These are phyloP conservation scores for Leccinellum luteum DNA, from an alignment of 768 basidiomycete species.

Conservation along the genomic window DNA sequence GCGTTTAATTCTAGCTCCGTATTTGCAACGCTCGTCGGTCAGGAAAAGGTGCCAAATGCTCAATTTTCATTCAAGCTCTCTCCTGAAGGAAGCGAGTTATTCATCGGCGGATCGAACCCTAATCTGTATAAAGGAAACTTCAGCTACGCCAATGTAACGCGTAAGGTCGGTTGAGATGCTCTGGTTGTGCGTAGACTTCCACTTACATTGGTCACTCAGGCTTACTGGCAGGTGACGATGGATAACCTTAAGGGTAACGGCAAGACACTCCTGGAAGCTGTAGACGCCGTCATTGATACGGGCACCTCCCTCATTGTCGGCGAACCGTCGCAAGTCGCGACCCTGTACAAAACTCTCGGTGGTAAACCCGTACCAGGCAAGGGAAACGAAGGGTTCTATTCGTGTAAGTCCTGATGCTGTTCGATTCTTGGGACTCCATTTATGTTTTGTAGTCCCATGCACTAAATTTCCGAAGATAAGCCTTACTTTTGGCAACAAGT, in stretches of 20 bases:
- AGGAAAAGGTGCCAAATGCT: conserved; percentile 32
- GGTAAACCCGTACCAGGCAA: not conserved
- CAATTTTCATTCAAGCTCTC: conserved; percentile 50
- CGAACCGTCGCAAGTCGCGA: not conserved
- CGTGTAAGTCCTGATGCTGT: not conserved
- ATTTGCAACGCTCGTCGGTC: conserved; percentile 40
- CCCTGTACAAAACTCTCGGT: not conserved
- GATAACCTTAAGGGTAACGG: not conserved
- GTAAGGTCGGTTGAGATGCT: not conserved
- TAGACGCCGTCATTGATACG: not conserved
- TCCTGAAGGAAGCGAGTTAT: conserved; percentile 23
- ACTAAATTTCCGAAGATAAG: not conserved
- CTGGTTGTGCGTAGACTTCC: not conserved
- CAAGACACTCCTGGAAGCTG: not conserved
- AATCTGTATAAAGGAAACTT: not conserved
- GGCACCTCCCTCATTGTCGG: not conserved
- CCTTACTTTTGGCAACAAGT: not conserved
- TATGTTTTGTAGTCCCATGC: not conserved
- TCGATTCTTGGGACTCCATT: not conserved
- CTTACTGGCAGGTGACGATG: not conserved
- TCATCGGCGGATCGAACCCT: not conserved
- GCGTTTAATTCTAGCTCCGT: conserved; percentile 33
- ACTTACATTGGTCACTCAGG: not conserved
- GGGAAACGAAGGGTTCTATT: not conserved
- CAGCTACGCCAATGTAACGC: not conserved